Base-by-base conservation (phyloP, 345 rosid species). In the Mallotus nudiflorus region DNA sequence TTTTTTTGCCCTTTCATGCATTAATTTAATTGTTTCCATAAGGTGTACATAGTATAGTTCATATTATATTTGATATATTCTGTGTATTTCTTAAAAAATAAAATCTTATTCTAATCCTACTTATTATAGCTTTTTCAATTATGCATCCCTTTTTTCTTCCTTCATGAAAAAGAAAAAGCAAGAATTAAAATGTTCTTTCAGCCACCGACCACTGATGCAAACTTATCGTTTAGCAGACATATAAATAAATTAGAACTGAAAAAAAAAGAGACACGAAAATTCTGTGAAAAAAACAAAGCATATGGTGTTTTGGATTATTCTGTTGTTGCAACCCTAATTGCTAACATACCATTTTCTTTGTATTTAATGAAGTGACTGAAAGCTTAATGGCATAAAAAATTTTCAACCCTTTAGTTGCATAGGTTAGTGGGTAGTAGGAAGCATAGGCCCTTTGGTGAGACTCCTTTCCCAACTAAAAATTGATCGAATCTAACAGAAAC, bases 371-470 rank as follows among this genome's bases (percentile, higher is more conserved):
- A 16, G 45, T 22, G 18, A 35, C 50, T 54, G 20, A 19, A 65
- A 46, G 25, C 46, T 24, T 19, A 13, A 14, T 28, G 13, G 31
- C 57, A 13, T 60, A 35, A n/a, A n/a, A 40, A 14, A 24, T 50
- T 51, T 58, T 18, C 56, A 52, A 58, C 19, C 33, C 19, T 27
- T 13, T n/a, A 19, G 42, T 31, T 59, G 63, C 44, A 19, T 35
- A 62, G 22, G 54, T 54, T 24, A 57, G 71, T 65, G 16, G 52
- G 40, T 14, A 25, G 45, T 3, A 7, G 65, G 65, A 16, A 2
- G 2, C 40, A 42, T 54, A 27, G 65, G 60, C 35, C 52, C 54
- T 55, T 69, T 48, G 70, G 74, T 69, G 65, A 27, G 35, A 63
- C 54, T 52, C 55, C 71, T 58, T 40, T 63, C 49, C 42, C 61